Conservation (phyloP, 106 monocot species). For the Acorus gramineus region DNA sequence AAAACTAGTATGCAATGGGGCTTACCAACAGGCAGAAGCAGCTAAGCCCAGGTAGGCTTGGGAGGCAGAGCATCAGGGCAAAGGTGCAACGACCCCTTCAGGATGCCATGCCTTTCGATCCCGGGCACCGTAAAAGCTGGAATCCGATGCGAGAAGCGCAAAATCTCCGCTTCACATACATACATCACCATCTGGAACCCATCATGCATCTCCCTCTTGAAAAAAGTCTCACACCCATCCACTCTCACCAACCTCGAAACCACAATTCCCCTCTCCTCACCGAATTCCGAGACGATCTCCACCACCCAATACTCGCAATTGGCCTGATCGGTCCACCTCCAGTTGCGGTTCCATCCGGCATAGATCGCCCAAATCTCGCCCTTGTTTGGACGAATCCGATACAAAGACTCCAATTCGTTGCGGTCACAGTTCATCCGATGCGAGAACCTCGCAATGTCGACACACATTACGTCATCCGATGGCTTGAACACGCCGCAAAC, state of each 20-base stretch:
- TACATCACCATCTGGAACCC: conserved; percentile 15
- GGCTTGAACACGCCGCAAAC: conserved; percentile 30
- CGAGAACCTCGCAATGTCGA: conserved; percentile 29
- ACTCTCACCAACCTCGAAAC: conserved; percentile 25
- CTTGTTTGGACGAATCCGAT: conserved; percentile 31
- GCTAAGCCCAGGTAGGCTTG: not conserved
- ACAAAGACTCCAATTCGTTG: conserved; percentile 21
- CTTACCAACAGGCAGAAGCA: not conserved
- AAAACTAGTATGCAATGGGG: no score
- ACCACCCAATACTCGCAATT: conserved; percentile 22
- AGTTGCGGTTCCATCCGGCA: conserved; percentile 14
- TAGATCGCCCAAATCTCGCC: conserved; percentile 45
- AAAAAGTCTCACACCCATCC: conserved; percentile 23
- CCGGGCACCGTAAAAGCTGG: conserved; percentile 26
- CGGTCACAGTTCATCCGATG: conserved; percentile 27
- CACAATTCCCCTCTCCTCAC: conserved; percentile 19
- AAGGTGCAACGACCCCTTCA: conserved; percentile 26
- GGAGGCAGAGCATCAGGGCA: conserved; percentile 35
- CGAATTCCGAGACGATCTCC: conserved; percentile 41
- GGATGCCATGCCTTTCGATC: conserved; percentile 10
- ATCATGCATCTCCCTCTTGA: conserved; percentile 23
- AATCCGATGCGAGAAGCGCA: conserved; percentile 39
- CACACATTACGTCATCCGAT: not conserved
- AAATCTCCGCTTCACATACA: conserved; percentile 21
- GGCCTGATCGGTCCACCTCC: conserved; percentile 7